Base-by-base conservation (phyloP, 176 grass and related monocot species). In the Thinopyrum elongatum region DNA sequence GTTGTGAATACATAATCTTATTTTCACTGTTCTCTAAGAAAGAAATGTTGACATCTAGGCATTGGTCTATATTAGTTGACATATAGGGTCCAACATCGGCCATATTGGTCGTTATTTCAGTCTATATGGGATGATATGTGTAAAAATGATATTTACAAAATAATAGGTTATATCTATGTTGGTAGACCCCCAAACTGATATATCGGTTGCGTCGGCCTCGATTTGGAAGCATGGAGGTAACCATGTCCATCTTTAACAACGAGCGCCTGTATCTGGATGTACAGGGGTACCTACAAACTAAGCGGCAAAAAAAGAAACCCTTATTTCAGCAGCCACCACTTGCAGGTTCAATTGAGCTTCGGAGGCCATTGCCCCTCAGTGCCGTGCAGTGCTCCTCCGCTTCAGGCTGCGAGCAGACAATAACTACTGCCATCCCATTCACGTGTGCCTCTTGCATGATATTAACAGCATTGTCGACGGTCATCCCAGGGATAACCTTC, bases 401-500 rank as follows among this genome's bases (percentile, higher is more conserved):
- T 77, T 99, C 97, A 0, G 74, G 76, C 85, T 94, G 97, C 38
- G 97, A 90, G 74, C 92, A 94, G 71, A 97, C 78, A 67, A 99
- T 93, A 59, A 99, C 94, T 64, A 97, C 97, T 15, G 97, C 91
- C 23, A 99, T 81, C 21, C 97, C 97, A 34, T 99, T 97, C 82
- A 91, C 65, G 13, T 99, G 97, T 2, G 97, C 97, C 85, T 97
- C 97, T 78, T 99, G 92, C 94, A 99, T 99, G 80, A 99, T 94
- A 82, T 97, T 99, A 7, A 99, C 97, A 2, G 94, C 97, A 12
- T 78, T 97, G 88, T 99, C 94, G 9, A 99, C 82, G 0, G 97
- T 99, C 97, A 97, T 97, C 12, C 94, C 97, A 1, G 92, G 97
- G 64, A 99, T 97, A 51, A 99, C 94, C 66, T 99, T 99, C 97